These are phyloP conservation scores for Candida chauliodis DNA, from an alignment of 805 yeast species.

Conservation along the genomic window DNA sequence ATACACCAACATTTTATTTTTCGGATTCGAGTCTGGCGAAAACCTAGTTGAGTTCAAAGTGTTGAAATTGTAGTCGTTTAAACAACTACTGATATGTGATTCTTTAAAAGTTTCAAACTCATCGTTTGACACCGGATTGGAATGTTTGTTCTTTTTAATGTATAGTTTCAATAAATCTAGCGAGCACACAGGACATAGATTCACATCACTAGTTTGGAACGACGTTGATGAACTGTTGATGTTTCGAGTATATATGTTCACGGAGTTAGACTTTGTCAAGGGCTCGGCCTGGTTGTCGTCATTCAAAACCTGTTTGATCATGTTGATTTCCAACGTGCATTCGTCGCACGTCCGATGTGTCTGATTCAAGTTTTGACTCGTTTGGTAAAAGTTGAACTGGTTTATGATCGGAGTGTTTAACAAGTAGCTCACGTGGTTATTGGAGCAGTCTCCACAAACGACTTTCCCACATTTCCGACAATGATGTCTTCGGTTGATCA, in stretches of 20 bases:
- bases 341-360: conserved; percentile 73
- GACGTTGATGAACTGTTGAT: conserved; percentile 4
- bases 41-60: conserved; percentile 48
- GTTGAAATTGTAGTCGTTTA: conserved; percentile 66
- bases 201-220: conserved; percentile 21
- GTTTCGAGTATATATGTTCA: background rate
- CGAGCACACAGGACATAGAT: conserved; percentile 42
- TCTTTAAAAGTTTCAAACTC: conserved; percentile 46
- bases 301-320: conserved; percentile 41
- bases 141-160: conserved; percentile 13
- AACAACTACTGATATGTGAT: conserved; percentile 67
- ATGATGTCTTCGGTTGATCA: conserved; percentile 76
- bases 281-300: too few relatives aligned
- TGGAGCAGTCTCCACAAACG: conserved; percentile 69
- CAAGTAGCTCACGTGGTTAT: conserved; percentile 48
- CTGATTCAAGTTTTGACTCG: conserved; percentile 34
- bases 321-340: conserved; percentile 61
- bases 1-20: conserved; percentile 85
- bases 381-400: conserved; percentile 47
- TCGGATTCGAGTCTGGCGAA: conserved; percentile 29
- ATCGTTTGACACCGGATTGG: conserved; percentile 12
- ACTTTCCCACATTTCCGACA: conserved; percentile 80
- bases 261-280: conserved; percentile 13
- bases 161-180: conserved; percentile 23
- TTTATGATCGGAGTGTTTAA: conserved; percentile 50